Evolutionary conservation across 2,329 filamentous ascomycete genomes (phyloP).

Genomic region (Dendryphion nanum): DNA sequence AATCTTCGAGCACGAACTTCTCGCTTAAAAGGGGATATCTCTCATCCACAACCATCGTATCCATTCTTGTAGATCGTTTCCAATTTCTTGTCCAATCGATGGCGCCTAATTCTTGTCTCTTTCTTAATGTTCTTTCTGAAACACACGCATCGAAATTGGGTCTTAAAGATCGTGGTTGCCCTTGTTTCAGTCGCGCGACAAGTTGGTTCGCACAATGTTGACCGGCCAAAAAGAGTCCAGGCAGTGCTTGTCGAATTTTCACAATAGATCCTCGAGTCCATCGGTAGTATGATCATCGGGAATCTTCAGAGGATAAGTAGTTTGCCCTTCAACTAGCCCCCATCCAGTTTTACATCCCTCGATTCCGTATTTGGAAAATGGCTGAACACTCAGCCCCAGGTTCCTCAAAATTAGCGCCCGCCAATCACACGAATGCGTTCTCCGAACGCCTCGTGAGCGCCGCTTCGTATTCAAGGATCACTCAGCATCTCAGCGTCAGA

Average conservation of each 20-base stretch:
- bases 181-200: too few relatives aligned
- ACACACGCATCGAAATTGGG: too few relatives aligned
- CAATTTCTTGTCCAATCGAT: too few relatives aligned
- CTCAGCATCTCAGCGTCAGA: too few relatives aligned
- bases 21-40: conserved; percentile 3
- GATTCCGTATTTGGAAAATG: conserved; percentile 12
- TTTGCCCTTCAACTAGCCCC: background rate
- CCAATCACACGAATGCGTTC: conserved; percentile 11
- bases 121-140: too few relatives aligned
- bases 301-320: background rate
- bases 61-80: too few relatives aligned
- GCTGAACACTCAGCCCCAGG: conserved; percentile 9
- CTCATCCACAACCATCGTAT: too few relatives aligned
- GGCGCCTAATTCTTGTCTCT: too few relatives aligned
- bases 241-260: too few relatives aligned
- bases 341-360: background rate
- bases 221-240: background rate
- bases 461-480: too few relatives aligned
- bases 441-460: too few relatives aligned
- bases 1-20: conserved; percentile 3
- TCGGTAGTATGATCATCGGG: background rate
- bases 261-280: background rate
- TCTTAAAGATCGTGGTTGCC: too few relatives aligned
- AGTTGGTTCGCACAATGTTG: background rate
- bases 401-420: conserved; percentile 1